These are phyloP conservation scores for Funneliformis caledonium DNA, from an alignment of 371 early-diverging fungal species.

Conservation along the genomic window DNA sequence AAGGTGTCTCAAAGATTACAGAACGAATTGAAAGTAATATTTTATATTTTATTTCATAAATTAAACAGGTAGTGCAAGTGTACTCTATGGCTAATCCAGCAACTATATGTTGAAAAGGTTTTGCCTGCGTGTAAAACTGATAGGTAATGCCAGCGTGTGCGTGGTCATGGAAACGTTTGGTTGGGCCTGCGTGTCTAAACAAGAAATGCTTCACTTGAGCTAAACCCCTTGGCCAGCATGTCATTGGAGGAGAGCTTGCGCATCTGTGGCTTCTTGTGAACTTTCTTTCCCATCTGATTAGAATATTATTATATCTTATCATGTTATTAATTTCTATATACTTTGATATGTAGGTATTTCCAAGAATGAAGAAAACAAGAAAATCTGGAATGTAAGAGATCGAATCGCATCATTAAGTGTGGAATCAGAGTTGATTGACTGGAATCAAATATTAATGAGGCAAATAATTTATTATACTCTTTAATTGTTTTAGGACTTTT, in stretches of 20 bases:
- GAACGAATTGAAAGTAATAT: slow-evolving; percentile 31
- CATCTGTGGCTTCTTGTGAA: slow-evolving; percentile 38
- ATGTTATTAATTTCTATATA: not conserved
- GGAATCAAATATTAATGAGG: slow-evolving; percentile 14
- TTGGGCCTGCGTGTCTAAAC: slow-evolving; percentile 18
- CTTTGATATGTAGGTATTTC: slow-evolving; percentile 22
- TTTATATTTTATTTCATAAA: not conserved
- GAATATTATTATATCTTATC: not conserved
- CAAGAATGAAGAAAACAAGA: slow-evolving; percentile 27
- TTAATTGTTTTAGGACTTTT: not conserved
- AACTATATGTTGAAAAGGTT: slow-evolving; percentile 5
- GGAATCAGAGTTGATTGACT: slow-evolving; percentile 30
- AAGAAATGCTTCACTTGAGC: slow-evolving; percentile 23
- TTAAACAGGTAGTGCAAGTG: slow-evolving; percentile 1
- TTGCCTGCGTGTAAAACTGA: slow-evolving; percentile 27
- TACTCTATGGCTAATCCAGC: slow-evolving; percentile 25
- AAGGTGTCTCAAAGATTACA: not conserved
- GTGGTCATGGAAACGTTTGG: slow-evolving; percentile 13
- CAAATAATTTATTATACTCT: slow-evolving; percentile 3
- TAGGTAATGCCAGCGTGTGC: slow-evolving; percentile 11
- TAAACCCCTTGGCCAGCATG: slow-evolving; percentile 1
- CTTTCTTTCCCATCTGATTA: slow-evolving; percentile 20
- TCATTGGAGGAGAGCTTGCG: slow-evolving; percentile 20
- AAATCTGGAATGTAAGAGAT: slow-evolving; percentile 30
- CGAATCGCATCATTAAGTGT: slow-evolving; percentile 27